phyloP scores from a whole-genome alignment of 805 yeast species.

The Nakazawaea ambrosiae region DNA sequence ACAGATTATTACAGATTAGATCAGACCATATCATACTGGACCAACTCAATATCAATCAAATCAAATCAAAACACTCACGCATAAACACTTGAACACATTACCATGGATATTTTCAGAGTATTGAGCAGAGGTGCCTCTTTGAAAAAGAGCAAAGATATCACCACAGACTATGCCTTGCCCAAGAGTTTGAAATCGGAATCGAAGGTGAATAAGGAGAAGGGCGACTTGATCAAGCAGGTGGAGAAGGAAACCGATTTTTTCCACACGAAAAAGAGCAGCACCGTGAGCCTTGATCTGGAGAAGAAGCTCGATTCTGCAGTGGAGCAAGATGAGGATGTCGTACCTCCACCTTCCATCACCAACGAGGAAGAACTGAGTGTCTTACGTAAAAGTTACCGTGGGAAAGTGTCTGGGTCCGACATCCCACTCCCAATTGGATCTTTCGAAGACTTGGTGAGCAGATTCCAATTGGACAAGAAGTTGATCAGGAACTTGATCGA shows the following conservation, averaged over 20 bases:
- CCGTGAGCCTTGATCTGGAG: constrained; percentile 15
- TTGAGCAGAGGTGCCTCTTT: constrained; percentile 81
- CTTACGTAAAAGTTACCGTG: constrained; percentile 52
- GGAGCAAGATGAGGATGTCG: constrained; percentile 19
- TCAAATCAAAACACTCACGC: no score
- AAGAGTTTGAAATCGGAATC: constrained; percentile 14
- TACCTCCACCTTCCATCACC: constrained; percentile 37
- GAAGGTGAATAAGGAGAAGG: constrained; percentile 26
- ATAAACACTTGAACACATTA: no score
- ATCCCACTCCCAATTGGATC: constrained; percentile 88
- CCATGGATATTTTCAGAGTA: constrained; percentile 85
- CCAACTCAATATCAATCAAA: no score
- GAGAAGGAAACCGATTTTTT: constrained; percentile 82
- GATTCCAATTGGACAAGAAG: constrained; percentile 58
- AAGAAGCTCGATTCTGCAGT: constrained; percentile 13
- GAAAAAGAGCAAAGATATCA: constrained; percentile 43
- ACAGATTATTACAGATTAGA: no score
- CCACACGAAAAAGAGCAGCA: constrained; percentile 40
- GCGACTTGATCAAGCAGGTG: constrained; percentile 39
- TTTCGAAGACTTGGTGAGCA: constrained; percentile 67
- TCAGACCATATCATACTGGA: no score
- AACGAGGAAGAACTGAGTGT: constrained; percentile 51
- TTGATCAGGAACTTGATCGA: constrained; percentile 58
- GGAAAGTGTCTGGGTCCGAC: constrained; percentile 78
- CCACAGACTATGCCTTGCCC: constrained; percentile 34